phyloP scores from a whole-genome alignment of 208 protist genomes.

The Trypanosoma theileri region DNA sequence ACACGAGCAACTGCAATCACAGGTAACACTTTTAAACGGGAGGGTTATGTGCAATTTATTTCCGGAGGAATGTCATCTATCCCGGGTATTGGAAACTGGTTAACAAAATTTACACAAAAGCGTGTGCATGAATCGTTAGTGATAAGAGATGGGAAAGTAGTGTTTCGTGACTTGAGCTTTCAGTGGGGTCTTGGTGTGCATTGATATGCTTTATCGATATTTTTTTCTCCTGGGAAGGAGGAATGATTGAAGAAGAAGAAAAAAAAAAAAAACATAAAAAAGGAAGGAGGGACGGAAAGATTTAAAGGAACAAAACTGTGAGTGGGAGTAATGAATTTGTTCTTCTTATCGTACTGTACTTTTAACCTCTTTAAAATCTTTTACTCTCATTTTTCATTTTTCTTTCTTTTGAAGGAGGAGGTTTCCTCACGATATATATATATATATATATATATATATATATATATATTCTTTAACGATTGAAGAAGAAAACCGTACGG shows the following conservation, averaged over 20 bases:
- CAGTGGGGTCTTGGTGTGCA: slow-evolving; percentile 59
- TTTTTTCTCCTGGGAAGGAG: neutral
- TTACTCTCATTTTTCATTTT: too few relatives aligned
- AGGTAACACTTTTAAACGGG: slow-evolving; percentile 66
- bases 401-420: too few relatives aligned
- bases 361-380: too few relatives aligned
- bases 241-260: neutral
- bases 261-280: neutral
- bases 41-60: slow-evolving; percentile 68
- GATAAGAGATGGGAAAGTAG: slow-evolving; percentile 61
- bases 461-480: too few relatives aligned
- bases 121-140: slow-evolving; percentile 70
- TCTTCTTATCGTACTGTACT: too few relatives aligned
- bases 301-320: too few relatives aligned
- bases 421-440: too few relatives aligned
- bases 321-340: too few relatives aligned
- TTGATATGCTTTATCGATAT: slow-evolving; percentile 14
- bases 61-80: slow-evolving; percentile 37
- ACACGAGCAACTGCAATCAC: slow-evolving; percentile 49
- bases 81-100: slow-evolving; percentile 54
- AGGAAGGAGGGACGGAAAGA: neutral
- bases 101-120: slow-evolving; percentile 63
- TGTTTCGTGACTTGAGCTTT: slow-evolving; percentile 77
- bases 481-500: too few relatives aligned
- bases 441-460: too few relatives aligned